Evolutionary conservation across 768 basidiomycete genomes (phyloP).

Genomic region (Hortiboletus campestris): DNA sequence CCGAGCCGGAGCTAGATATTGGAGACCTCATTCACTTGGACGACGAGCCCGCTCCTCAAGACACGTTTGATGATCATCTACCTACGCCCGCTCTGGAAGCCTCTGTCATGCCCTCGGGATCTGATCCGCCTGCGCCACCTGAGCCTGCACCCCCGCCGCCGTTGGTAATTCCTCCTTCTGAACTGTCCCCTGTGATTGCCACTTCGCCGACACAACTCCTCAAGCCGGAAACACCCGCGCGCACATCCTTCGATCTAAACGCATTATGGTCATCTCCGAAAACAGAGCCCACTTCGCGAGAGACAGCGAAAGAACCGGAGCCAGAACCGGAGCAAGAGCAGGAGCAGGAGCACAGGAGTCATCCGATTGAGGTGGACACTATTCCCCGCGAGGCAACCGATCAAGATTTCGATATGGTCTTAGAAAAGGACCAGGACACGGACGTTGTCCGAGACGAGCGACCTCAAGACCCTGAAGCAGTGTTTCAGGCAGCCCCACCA

Average conservation of each 20-base stretch:
- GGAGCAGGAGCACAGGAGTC: slow-evolving; percentile 39
- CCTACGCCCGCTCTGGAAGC: slow-evolving; percentile 18
- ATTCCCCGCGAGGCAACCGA: slow-evolving; percentile 53
- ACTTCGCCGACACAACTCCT: slow-evolving; percentile 23
- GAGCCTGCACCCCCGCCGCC: slow-evolving; percentile 31
- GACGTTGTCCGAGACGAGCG: slow-evolving; percentile 23
- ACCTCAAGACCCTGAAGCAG: slow-evolving; percentile 43
- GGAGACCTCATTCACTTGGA: slow-evolving; percentile 78
- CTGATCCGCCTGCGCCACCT: slow-evolving; percentile 14
- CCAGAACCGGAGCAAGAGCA: slow-evolving; percentile 26
- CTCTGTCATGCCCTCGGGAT: slow-evolving; percentile 3
- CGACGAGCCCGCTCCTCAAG: slow-evolving; percentile 48
- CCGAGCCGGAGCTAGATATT: slow-evolving; percentile 68
- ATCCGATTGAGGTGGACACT: slow-evolving; percentile 43
- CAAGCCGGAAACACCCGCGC: slow-evolving; percentile 44
- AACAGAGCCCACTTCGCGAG: slow-evolving; percentile 24
- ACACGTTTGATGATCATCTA: slow-evolving; percentile 25
- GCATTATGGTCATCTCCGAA: slow-evolving; percentile 65
- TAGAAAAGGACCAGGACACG: slow-evolving; percentile 55
- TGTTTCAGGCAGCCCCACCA: slow-evolving; percentile 53
- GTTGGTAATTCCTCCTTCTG: slow-evolving; percentile 44
- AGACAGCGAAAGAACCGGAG: slow-evolving; percentile 24
- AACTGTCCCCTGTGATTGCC: slow-evolving; percentile 24
- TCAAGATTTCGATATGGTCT: slow-evolving; percentile 84
- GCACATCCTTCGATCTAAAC: slow-evolving; percentile 67